These are phyloP conservation scores for Trichopus zeylanicus DNA, from an alignment of 116 monocot genomes.

Conservation along the genomic window DNA sequence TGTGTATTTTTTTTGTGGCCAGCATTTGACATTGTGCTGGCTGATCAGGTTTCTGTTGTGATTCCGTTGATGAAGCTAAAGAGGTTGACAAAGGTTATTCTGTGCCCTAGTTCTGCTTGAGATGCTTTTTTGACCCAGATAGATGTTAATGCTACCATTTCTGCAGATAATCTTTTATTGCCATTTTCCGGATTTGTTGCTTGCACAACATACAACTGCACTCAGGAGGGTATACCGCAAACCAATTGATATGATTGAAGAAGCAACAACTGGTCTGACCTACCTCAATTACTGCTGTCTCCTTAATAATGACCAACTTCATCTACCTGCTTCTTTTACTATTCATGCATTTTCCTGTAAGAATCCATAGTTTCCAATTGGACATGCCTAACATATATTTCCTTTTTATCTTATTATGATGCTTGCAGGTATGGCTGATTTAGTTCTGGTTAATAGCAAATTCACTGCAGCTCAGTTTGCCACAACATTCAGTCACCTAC, in stretches of 20 bases:
- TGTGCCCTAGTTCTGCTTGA: background rate
- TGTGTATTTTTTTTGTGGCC: conserved; percentile 75
- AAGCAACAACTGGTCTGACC: conserved; percentile 67
- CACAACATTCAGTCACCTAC: conserved; percentile 55
- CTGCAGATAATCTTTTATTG: conserved; percentile 84
- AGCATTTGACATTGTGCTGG: conserved; percentile 70
- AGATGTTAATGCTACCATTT: conserved; percentile 8
- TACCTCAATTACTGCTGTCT: conserved; percentile 6
- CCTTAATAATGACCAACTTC: background rate
- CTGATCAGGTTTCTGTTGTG: conserved; percentile 84
- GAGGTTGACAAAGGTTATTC: conserved; percentile 51
- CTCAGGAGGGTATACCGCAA: conserved; percentile 69
- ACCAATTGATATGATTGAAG: conserved; percentile 91
- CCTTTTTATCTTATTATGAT: conserved; percentile 5
- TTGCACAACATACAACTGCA: conserved; percentile 70
- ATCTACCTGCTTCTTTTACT: background rate
- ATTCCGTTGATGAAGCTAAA: conserved; percentile 70
- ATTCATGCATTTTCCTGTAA: background rate
- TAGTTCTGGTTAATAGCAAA: conserved; percentile 85
- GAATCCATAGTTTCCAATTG: background rate
- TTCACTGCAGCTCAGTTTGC: conserved; percentile 87
- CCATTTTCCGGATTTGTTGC: conserved; percentile 92
- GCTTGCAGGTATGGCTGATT: conserved; percentile 75
- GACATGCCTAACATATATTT: conserved; percentile 1
- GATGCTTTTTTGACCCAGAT: background rate